Evolutionary conservation across 1,139 yeast species (phyloP).

Genomic region (Petasospora fabianii): DNA sequence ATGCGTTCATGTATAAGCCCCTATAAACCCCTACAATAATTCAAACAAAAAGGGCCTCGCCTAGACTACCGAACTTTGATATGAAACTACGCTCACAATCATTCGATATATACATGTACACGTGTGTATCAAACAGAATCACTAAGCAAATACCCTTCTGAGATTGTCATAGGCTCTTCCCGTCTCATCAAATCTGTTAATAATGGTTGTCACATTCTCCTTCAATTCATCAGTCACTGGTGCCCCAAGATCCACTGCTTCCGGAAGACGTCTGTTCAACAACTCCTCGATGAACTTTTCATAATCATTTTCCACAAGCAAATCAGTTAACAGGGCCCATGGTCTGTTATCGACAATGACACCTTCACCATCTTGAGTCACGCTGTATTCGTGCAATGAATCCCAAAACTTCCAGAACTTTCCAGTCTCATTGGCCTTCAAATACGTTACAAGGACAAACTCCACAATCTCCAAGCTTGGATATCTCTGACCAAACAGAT

Average conservation of each 20-base stretch:
- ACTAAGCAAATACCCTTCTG: slow-evolving; percentile 1
- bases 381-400: slow-evolving; percentile 4
- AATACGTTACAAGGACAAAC: slow-evolving; percentile 18
- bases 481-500: slow-evolving; percentile 5
- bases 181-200: slow-evolving; percentile 16
- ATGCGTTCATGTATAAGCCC: no score
- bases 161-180: slow-evolving; percentile 14
- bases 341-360: slow-evolving; percentile 27
- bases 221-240: slow-evolving; percentile 6
- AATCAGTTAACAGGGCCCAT: slow-evolving; percentile 26
- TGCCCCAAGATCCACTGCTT: slow-evolving; percentile 9
- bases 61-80: no score
- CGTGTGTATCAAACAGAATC: not conserved
- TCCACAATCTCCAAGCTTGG: slow-evolving; percentile 13
- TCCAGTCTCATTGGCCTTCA: slow-evolving; percentile 16
- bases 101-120: not conserved
- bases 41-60: no score
- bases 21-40: no score
- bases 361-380: not conserved
- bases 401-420: slow-evolving; percentile 23
- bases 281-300: slow-evolving; percentile 18
- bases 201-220: slow-evolving; percentile 3
- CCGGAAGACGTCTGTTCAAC: slow-evolving; percentile 13
- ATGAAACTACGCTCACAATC: no score
- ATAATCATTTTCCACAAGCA: slow-evolving; percentile 14